Evolutionary conservation across 2,329 filamentous ascomycete genomes (phyloP).

Genomic region (Pezicula radicicola): DNA sequence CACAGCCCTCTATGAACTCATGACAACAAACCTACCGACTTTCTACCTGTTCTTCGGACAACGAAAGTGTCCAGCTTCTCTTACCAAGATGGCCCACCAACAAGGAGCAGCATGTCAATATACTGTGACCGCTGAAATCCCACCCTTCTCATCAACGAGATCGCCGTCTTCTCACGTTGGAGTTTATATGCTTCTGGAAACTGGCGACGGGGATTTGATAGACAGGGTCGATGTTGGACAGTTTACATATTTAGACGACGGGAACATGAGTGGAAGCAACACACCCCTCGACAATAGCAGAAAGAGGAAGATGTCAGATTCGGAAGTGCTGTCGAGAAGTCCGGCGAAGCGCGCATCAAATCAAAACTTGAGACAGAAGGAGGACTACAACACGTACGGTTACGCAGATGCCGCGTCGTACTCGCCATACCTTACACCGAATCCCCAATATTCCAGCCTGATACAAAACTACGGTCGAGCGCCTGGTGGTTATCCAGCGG

Average conservation of each 20-base stretch:
- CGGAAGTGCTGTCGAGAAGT: constrained; percentile 41
- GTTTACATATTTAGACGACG: constrained; percentile 56
- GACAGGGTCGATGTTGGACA: constrained; percentile 53
- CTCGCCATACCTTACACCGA: constrained; percentile 47
- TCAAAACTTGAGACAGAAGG: constrained; percentile 43
- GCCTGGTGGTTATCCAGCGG: constrained; percentile 26
- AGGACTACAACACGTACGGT: constrained; percentile 50
- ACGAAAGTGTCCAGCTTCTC: constrained; percentile 66
- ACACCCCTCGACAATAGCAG: constrained; percentile 38
- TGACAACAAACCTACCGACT: constrained; percentile 50
- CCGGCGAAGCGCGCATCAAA: constrained; percentile 43
- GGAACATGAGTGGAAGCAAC: constrained; percentile 28
- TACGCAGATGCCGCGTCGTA: constrained; percentile 46
- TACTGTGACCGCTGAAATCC: constrained; percentile 68
- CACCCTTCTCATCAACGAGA: constrained; percentile 57
- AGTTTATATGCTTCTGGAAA: constrained; percentile 57
- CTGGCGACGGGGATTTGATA: constrained; percentile 47
- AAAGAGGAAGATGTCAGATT: constrained; percentile 55
- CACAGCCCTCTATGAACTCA: constrained; percentile 71
- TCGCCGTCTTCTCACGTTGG: constrained; percentile 53
- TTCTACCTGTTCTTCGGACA: constrained; percentile 75
- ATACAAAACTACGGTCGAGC: constrained; percentile 34
- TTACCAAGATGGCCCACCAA: constrained; percentile 56
- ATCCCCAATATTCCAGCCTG: constrained; percentile 35
- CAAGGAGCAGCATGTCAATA: constrained; percentile 66